A percentile compares a stretch with the other conserved stretches of the same genome.
These are phyloP conservation scores for Podaxis carcinomalis DNA, from an alignment of 768 basidiomycete genomes.

Conservation along the genomic window DNA sequence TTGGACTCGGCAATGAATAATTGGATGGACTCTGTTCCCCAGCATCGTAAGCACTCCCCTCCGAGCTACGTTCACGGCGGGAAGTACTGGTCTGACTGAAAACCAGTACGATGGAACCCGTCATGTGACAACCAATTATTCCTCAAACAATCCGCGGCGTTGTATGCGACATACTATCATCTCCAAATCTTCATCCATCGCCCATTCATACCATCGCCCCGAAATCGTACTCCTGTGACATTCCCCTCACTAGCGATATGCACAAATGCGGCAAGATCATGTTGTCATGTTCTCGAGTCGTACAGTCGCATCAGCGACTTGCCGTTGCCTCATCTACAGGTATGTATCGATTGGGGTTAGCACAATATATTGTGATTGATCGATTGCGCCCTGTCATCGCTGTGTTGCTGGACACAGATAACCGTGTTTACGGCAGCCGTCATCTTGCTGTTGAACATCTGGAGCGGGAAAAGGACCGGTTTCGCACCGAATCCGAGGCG, in stretches of 20 bases:
- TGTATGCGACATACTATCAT: constrained; percentile 43
- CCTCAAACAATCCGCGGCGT: constrained; percentile 53
- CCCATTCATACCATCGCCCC: constrained; percentile 68
- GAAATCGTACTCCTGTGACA: constrained; percentile 33
- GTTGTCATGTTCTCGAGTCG: constrained; percentile 63
- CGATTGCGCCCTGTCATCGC: neutral
- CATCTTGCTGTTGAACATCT: constrained; percentile 62
- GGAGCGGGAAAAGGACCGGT: constrained; percentile 52
- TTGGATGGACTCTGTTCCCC: constrained; percentile 73
- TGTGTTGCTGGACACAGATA: constrained; percentile 18
- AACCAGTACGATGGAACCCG: constrained; percentile 43
- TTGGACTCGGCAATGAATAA: constrained; percentile 73
- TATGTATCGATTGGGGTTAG: constrained; percentile 13
- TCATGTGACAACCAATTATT: constrained; percentile 31
- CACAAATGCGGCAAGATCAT: constrained; percentile 79
- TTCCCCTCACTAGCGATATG: constrained; percentile 77
- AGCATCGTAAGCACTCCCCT: constrained; percentile 33
- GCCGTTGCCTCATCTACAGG: constrained; percentile 33
- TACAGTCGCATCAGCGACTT: constrained; percentile 30
- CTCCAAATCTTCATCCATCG: constrained; percentile 74
- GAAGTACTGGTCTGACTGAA: neutral
- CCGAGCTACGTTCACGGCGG: neutral
- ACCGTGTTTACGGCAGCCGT: constrained; percentile 38
- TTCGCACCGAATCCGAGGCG: constrained; percentile 39
- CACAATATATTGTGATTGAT: neutral